These are phyloP conservation scores for Solanum etuberosum DNA, from an alignment of 257 asterid genomes.

Conservation along the genomic window DNA sequence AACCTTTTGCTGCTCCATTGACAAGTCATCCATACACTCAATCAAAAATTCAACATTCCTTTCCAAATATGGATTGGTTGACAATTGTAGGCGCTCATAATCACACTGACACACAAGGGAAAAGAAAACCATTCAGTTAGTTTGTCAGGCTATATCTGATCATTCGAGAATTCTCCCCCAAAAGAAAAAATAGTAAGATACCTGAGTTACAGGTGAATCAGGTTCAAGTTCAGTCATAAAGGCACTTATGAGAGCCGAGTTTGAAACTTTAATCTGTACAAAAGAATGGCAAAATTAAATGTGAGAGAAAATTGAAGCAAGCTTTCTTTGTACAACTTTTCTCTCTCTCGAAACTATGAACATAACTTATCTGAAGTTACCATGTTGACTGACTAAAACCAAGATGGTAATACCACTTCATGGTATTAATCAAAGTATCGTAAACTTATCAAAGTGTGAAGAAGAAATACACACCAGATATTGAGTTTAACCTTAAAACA, in stretches of 20 bases:
- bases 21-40: conserved; percentile 96
- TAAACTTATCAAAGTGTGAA: background rate
- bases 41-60: conserved; percentile 83
- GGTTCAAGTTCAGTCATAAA: conserved; percentile 91
- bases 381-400: background rate
- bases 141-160: background rate
- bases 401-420: background rate
- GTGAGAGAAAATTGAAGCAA: background rate
- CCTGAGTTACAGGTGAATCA: conserved; percentile 83
- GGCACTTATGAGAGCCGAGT: conserved; percentile 93
- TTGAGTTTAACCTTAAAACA: background rate
- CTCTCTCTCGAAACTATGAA: background rate
- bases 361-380: background rate
- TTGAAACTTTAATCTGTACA: conserved; percentile 84
- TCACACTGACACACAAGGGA: conserved; percentile 48
- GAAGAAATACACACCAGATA: background rate
- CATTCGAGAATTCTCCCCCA: background rate
- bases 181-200: background rate
- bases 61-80: conserved; percentile 72
- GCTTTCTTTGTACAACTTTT: background rate
- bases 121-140: background rate
- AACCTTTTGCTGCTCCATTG: conserved; percentile 94
- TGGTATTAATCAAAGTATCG: background rate
- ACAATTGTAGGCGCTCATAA: conserved; percentile 77
- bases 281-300: background rate